Evolutionary conservation across 1,139 yeast species (phyloP).

Genomic region (Blastobotrys capitulatus): DNA sequence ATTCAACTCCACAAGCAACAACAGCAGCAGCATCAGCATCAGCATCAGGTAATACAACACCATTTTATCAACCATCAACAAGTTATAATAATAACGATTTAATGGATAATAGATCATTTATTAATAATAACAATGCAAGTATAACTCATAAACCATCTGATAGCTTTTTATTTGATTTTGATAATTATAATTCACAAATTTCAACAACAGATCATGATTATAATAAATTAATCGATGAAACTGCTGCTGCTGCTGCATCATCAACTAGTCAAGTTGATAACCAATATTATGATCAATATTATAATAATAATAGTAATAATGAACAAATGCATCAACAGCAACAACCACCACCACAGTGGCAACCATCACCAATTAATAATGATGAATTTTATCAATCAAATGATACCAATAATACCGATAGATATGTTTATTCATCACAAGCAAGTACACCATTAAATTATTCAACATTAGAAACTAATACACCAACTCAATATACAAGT

Average conservation of each 20-base stretch:
- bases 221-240: background rate
- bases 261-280: no score
- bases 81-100: background rate
- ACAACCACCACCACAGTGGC: slow-evolving; percentile 3
- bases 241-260: background rate
- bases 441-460: background rate
- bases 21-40: slow-evolving; percentile 9
- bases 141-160: background rate
- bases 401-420: no score
- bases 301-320: background rate
- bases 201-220: background rate
- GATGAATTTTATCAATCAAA: background rate
- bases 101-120: no score
- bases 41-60: background rate
- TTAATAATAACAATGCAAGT: background rate
- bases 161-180: background rate
- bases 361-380: slow-evolving; percentile 2
- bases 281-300: no score
- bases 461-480: background rate
- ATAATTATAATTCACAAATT: background rate
- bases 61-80: background rate
- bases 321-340: background rate
- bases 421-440: background rate
- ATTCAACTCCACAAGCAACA: slow-evolving; percentile 4
- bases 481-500: background rate